Conservation (phyloP, 1,139 yeast genomes). For the Suhomyces maxii region DNA sequence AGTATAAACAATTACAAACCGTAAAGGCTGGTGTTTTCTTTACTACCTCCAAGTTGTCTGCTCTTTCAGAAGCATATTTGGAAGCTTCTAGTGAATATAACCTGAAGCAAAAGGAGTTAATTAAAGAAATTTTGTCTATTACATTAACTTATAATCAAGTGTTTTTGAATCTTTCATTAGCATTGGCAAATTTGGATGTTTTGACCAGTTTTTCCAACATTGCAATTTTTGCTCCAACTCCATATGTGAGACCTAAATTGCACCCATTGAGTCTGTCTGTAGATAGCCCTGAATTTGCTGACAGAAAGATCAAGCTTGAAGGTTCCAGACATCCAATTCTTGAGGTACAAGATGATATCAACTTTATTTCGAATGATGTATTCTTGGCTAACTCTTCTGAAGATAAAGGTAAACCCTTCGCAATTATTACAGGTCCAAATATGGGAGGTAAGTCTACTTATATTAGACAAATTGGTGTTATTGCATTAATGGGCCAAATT, state of each 20-base stretch:
- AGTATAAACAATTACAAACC: constrained; percentile 78
- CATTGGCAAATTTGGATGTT: constrained; percentile 79
- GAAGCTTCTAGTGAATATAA: constrained; percentile 68
- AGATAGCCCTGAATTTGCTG: constrained; percentile 27
- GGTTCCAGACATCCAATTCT: constrained; percentile 92
- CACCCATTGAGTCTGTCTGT: constrained; percentile 45
- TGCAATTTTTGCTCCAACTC: constrained; percentile 78
- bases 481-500: constrained; percentile 84
- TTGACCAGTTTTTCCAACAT: constrained; percentile 83
- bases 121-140: constrained; percentile 76
- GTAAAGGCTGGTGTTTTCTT: constrained; percentile 94
- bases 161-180: constrained; percentile 61
- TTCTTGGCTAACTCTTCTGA: constrained; percentile 39
- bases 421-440: constrained; percentile 93
- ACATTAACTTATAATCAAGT: constrained; percentile 80
- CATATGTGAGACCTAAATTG: constrained; percentile 70
- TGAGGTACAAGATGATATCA: constrained; percentile 85
- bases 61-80: constrained; percentile 58
- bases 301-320: constrained; percentile 56
- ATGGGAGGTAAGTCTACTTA: constrained; percentile 99
- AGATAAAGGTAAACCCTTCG: constrained; percentile 55
- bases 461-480: constrained; percentile 88
- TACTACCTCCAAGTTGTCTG: constrained; percentile 65
- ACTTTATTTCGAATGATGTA: constrained; percentile 87
- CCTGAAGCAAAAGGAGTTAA: constrained; percentile 71